Base-by-base conservation (phyloP, 768 basidiomycete species). In the Xanthoconium stramineum region DNA sequence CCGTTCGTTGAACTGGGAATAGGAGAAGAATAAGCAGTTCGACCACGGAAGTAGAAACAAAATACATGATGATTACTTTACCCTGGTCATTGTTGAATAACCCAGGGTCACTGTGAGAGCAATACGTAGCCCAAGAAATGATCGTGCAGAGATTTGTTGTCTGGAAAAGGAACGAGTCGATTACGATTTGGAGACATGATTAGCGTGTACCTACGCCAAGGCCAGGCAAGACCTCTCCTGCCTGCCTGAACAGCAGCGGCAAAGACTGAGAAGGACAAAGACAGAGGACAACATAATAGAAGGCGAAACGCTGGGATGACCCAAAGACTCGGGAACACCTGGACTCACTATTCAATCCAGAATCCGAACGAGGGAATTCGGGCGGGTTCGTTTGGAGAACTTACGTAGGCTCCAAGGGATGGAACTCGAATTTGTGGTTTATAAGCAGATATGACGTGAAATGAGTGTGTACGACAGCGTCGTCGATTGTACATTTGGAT, bases 141-240 rank as follows among this genome's bases (percentile, higher is more conserved):
- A 37, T 44, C 70, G 29, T 44, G 73, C 73, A 76, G 69, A 11
- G 68, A 38, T 36, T 19, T 13, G 50, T 75, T 72, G 37, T 58
- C 71, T 72, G 42, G 43, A 20, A 44, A 32, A 50, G 8, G 6
- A 43, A 52, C 12, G 3, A n/a, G 42, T 67, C 43, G 61, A 17
- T 15, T 1, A 50, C 2, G 11, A 32, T 1, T 9, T 5, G 2
- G 9, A 38, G 5, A 42, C n/a, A 17, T 6, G 3, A 19, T 33
- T 5, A 9, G 8, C 37, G 11, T 0, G 1, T 42, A 11, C 67
- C 55, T 57, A 73, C 72, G 75, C 60, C 60, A 76, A 35, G 74
- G 59, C 74, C 74, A 75, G 44, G 60, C 59, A 20, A 75, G 67
- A 42, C 74, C 74, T 19, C 73, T 68, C 60, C 76, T 75, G 28